A percentile compares a stretch with the other conserved stretches of the same genome.
These are phyloP conservation scores for Tylopilus cervinicoccineus DNA, from an alignment of 768 basidiomycete species.

Conservation along the genomic window DNA sequence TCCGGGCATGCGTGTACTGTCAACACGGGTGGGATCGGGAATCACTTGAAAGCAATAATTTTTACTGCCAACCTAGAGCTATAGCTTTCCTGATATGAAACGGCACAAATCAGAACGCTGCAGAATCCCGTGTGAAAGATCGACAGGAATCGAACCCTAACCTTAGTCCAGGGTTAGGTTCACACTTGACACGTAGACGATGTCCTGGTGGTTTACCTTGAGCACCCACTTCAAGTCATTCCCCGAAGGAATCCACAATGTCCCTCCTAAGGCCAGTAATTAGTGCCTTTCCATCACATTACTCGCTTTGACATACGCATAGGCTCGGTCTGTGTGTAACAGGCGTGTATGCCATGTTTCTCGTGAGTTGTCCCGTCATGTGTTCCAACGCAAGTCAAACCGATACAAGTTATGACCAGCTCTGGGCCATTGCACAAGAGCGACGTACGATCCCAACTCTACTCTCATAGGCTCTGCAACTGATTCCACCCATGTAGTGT, in stretches of 20 bases:
- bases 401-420: conserved; percentile 35
- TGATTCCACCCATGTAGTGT: conserved; percentile 45
- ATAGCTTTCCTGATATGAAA: too few relatives aligned
- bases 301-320: neutral
- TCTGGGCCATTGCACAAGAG: conserved; percentile 95
- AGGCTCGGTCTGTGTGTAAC: conserved; percentile 74
- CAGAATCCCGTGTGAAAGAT: too few relatives aligned
- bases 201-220: neutral
- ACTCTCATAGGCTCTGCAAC: neutral
- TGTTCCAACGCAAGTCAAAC: neutral
- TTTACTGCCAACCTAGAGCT: too few relatives aligned
- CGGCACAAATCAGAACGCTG: too few relatives aligned
- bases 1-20: too few relatives aligned
- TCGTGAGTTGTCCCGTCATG: conserved; percentile 48
- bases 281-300: neutral
- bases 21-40: too few relatives aligned
- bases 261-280: conserved; percentile 24
- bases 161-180: neutral
- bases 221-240: neutral
- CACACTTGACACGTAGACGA: neutral
- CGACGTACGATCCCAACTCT: conserved; percentile 51
- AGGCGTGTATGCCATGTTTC: conserved; percentile 92
- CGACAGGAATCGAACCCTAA: neutral
- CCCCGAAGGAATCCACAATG: conserved; percentile 8
- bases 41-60: too few relatives aligned